Base-by-base conservation (phyloP, 768 basidiomycete genomes). In the Tephrocybe sp. region DNA sequence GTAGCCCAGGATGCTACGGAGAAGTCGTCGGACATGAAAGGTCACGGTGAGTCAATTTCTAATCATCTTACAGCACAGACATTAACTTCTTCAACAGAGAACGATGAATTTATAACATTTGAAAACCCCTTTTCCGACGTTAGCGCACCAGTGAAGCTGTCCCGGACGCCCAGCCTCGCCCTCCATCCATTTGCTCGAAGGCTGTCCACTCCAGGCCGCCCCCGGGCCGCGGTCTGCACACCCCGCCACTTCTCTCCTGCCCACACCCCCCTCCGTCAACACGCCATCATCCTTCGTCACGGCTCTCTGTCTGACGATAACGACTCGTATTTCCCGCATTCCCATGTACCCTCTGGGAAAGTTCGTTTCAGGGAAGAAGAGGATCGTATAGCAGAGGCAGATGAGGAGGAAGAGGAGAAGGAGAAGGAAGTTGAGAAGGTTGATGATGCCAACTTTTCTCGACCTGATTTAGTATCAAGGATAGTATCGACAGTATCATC, bases 171-270 rank as follows among this genome's bases (percentile, higher is more conserved):
- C 15, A 50, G 42, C 28, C 43, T 42, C 11, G 48, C 55, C 21
- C 45, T 56, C 0, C 37, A 34, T 9, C 51, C 56, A 3, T 46
- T 53, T 15, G 48, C 44, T 24, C 48, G 56, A 9, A 51, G 56
- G 3, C 21, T 57, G 25, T 53, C 56, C 6, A 21, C 53, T 14
- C 47, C 24, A 4, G 40, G 42, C 3, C 42, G 38, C 12, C n/a
- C n/a, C 9, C 21, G 33, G 10, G 12, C n/a, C n/a, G n/a, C n/a
- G 15, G 18, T 32, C 8, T 41, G 39, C 25, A 36, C 28, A 20
- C 28, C 39, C n/a, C 17, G 5, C 26, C 24, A 10, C 42, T 30
- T 54, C 23, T n/a, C 42, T 6, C 17, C 25, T 17, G 8, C 28
- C 3, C 26, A 14, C 11, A 21, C 34, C 21, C 17, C 48, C 23